A percentile compares a stretch with the other conserved stretches of the same genome.
phyloP scores from a whole-genome alignment of 176 grass and related monocot genomes.

The Areca catechu region DNA sequence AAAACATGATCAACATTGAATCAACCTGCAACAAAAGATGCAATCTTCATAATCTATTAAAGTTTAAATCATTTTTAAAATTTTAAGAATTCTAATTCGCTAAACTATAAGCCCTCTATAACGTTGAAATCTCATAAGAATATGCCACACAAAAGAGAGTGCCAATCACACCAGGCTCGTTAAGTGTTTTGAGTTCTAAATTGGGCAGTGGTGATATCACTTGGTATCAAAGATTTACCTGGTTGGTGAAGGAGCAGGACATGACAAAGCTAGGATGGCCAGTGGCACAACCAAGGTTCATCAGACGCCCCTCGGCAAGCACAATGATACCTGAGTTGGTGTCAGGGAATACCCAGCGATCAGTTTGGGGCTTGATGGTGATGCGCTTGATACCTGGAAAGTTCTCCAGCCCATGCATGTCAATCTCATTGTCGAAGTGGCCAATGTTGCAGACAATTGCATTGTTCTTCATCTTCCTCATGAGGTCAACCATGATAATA shows the following conservation, averaged over 20 bases:
- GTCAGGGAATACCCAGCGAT: constrained; percentile 96
- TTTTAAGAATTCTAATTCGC: no score
- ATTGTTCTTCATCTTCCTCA: constrained; percentile 99
- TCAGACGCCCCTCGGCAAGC: constrained; percentile 88
- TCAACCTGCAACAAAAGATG: no score
- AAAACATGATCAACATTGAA: no score
- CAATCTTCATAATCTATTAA: no score
- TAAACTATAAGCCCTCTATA: no score
- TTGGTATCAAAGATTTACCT: constrained; percentile 28
- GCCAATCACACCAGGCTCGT: no score
- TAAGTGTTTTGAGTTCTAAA: no score
- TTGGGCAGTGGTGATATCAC: no score
- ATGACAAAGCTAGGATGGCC: constrained; percentile 99
- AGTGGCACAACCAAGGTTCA: constrained; percentile 94
- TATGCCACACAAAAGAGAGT: no score
- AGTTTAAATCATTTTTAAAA: no score
- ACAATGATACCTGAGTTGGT: constrained; percentile 81
- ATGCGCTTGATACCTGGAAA: constrained; percentile 87
- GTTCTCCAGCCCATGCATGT: constrained; percentile 72
- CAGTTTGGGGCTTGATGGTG: constrained; percentile 99
- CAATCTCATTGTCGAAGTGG: constrained; percentile 98
- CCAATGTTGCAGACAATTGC: constrained; percentile 99
- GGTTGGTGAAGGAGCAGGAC: constrained; percentile 99
- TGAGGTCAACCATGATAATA: constrained; percentile 96
- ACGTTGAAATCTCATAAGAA: no score